A percentile compares a stretch with the other conserved stretches of the same genome.
Evolutionary conservation across 805 yeast genomes (phyloP).

Genomic region (Schizosaccharomyces cryophilus): DNA sequence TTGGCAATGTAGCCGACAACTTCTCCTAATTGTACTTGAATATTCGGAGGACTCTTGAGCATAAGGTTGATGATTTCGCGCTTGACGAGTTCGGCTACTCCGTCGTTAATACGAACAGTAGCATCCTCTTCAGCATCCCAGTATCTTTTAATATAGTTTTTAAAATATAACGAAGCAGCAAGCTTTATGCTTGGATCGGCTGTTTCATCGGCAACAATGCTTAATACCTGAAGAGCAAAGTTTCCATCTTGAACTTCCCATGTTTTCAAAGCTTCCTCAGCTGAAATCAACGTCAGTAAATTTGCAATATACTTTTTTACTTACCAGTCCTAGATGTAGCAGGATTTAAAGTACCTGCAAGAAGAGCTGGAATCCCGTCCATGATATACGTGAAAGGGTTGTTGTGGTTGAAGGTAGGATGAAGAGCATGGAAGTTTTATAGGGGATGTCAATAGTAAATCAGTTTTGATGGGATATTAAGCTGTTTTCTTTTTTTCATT

Average conservation of each 20-base stretch:
- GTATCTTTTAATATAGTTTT: slow-evolving; percentile 56
- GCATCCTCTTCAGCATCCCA: slow-evolving; percentile 29
- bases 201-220: slow-evolving; percentile 43
- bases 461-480: no score
- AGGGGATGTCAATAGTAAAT: no score
- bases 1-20: slow-evolving; percentile 82
- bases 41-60: slow-evolving; percentile 46
- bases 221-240: slow-evolving; percentile 50
- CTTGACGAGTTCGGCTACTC: slow-evolving; percentile 23
- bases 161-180: slow-evolving; percentile 78
- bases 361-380: slow-evolving; percentile 1
- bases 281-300: slow-evolving; percentile 34
- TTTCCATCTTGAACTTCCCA: background rate
- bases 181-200: slow-evolving; percentile 31
- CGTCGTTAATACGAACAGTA: background rate
- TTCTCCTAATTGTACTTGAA: slow-evolving; percentile 89
- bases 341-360: slow-evolving; percentile 7
- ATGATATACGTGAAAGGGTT: background rate
- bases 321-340: slow-evolving; percentile 8
- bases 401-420: background rate
- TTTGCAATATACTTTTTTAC: slow-evolving; percentile 9
- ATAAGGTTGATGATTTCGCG: slow-evolving; percentile 59
- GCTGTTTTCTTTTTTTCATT: no score
- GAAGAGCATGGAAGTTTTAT: background rate
- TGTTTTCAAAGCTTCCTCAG: slow-evolving; percentile 21